Percentiles rank a stretch among this genome's conserved stretches.
phyloP scores from a whole-genome alignment of 768 basidiomycete genomes.

The Filobasidium wieringae region DNA sequence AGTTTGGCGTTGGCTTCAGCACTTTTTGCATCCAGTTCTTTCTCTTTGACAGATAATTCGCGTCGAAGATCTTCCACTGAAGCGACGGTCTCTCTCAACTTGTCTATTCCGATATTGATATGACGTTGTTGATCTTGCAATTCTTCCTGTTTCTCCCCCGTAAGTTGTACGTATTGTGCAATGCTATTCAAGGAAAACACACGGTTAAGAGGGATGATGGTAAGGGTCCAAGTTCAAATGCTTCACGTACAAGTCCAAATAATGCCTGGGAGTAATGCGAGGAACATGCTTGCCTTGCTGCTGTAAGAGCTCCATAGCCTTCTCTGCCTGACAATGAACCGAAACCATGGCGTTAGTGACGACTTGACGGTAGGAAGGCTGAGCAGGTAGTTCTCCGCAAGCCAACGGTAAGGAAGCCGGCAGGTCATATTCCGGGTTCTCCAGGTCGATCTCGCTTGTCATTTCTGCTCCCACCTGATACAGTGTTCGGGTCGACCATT shows the following conservation, averaged over 20 bases:
- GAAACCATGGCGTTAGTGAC: slow-evolving; percentile 87
- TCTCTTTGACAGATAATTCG: slow-evolving; percentile 85
- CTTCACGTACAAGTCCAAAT: slow-evolving; percentile 96
- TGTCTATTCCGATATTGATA: slow-evolving; percentile 93
- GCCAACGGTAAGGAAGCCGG: slow-evolving; percentile 77
- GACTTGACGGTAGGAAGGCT: slow-evolving; percentile 80
- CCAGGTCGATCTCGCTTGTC: slow-evolving; percentile 84
- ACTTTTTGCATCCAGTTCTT: slow-evolving; percentile 84
- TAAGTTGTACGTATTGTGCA: slow-evolving; percentile 89
- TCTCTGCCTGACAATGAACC: slow-evolving; percentile 78
- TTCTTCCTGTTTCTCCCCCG: slow-evolving; percentile 92
- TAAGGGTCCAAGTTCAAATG: neutral
- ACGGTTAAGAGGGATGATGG: neutral
- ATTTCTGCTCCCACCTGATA: slow-evolving; percentile 98
- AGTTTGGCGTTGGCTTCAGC: slow-evolving; percentile 94
- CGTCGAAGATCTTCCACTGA: slow-evolving; percentile 93
- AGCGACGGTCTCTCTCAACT: slow-evolving; percentile 84
- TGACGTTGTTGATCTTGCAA: slow-evolving; percentile 97
- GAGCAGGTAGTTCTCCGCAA: slow-evolving; percentile 68
- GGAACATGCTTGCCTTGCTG: slow-evolving; percentile 91
- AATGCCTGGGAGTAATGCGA: slow-evolving; percentile 93
- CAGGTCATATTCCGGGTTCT: slow-evolving; percentile 65
- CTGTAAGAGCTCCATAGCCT: slow-evolving; percentile 76
- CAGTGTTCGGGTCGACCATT: slow-evolving; percentile 97
- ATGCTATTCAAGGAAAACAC: slow-evolving; percentile 49